phyloP scores from a whole-genome alignment of 176 grass and related monocot species.

The Musa schizocarpa region DNA sequence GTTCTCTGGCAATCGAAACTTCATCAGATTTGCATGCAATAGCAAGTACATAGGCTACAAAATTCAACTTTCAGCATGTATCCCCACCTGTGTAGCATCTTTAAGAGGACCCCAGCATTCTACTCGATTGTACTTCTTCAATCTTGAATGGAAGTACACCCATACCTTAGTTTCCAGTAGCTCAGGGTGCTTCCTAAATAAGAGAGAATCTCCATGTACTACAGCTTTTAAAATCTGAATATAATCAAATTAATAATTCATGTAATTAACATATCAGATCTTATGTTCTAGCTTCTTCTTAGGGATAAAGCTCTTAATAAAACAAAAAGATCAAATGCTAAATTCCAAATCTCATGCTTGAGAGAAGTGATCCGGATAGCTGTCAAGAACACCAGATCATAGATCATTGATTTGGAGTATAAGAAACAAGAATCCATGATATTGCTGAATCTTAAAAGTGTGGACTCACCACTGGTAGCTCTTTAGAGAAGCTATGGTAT shows the following conservation, averaged over 20 bases:
- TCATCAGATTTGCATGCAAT: background rate
- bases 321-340: background rate
- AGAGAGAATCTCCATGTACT: slow-evolving; percentile 25
- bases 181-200: slow-evolving; percentile 60
- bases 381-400: too few species aligned
- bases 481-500: slow-evolving; percentile 91
- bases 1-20: slow-evolving; percentile 30
- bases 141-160: slow-evolving; percentile 85
- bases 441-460: background rate
- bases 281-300: background rate
- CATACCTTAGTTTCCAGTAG: slow-evolving; percentile 74
- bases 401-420: background rate
- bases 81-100: slow-evolving; percentile 46
- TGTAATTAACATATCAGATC: background rate
- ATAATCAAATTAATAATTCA: background rate
- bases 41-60: too few species aligned
- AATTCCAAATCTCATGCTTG: background rate
- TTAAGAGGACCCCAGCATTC: slow-evolving; percentile 83
- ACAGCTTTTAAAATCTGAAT: slow-evolving; percentile 75
- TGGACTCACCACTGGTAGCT: slow-evolving; percentile 60
- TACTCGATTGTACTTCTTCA: slow-evolving; percentile 62
- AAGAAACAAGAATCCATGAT: background rate
- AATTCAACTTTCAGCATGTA: background rate
- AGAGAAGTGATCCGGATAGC: background rate
- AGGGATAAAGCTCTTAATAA: background rate